Evolutionary conservation across 306 rosid genomes (phyloP), one percentile per base, ranked within the genome.

Genomic region (Vicia faba): DNA sequence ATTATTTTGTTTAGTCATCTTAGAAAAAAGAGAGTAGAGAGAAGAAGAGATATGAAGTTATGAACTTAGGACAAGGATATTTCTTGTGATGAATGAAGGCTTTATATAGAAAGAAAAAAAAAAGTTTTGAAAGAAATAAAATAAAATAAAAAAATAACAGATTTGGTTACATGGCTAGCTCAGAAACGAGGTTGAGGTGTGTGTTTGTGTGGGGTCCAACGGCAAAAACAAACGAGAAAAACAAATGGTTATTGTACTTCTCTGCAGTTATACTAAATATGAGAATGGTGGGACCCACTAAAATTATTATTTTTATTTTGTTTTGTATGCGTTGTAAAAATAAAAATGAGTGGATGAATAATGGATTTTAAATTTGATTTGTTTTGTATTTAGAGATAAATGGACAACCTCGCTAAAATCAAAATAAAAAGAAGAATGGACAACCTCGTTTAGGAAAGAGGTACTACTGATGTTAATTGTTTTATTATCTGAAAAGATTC

Each of bases 1-100:
- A 84, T 82, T 54, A 6, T 54, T 93, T 62, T 82, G 86, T 74
- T 86, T 93, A 8, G 90, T 88, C 98, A 93, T 89, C 48, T 69
- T 44, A 5, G 3, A 11, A 8, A 61, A 66, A 66, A 60, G 61
- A 77, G 77, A 9, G 53, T 50, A 19, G 28, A 9, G 5, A 40
- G 26, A 71, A 70, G 70, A 56, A 75, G 66, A 79, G 74, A 31
- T 45, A 16, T 66, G 70, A 14, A 48, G 70, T 70, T 19, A 49
- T 53, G 66, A 19, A 4, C 8, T 25, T 54, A 3, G 38, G 8
- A 6, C 8, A 33, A 6, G 80, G 69, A 8, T 73, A 70, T 19
- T 74, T 74, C n/a, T 14, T 59, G 11, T 20, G 73, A 25, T 16
- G 43, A 56, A 57, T 57, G 68, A 39, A 44, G 82, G 51, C 35